Evolutionary conservation across 805 yeast species (phyloP).

Genomic region (Pichia membranifaciens): DNA sequence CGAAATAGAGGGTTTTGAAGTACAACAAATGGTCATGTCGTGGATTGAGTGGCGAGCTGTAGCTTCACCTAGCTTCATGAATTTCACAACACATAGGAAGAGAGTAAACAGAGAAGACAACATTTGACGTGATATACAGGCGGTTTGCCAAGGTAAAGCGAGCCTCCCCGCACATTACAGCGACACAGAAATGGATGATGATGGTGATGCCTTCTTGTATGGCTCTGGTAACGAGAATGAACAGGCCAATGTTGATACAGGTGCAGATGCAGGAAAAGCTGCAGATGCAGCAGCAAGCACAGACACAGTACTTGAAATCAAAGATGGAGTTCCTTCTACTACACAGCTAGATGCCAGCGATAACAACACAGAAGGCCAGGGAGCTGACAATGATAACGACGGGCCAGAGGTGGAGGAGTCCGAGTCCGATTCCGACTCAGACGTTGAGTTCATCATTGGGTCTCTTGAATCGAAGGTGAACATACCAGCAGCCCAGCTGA

Average conservation of each 20-base stretch:
- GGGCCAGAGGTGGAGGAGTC: conserved; percentile 17
- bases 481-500: conserved; percentile 14
- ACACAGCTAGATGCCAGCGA: neutral
- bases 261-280: neutral
- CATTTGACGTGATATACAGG: too few relatives aligned
- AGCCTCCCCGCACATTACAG: too few relatives aligned
- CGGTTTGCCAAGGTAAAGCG: too few relatives aligned
- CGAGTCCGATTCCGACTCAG: conserved; percentile 36
- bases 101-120: too few relatives aligned
- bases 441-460: conserved; percentile 78
- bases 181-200: conserved; percentile 43
- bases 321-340: neutral
- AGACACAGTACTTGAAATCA: neutral
- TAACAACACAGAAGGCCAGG: conserved; percentile 12
- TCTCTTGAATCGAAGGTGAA: conserved; percentile 17
- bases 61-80: neutral
- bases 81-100: neutral
- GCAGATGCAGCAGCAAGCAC: neutral
- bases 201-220: conserved; percentile 56
- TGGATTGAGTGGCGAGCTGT: neutral
- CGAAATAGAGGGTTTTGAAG: neutral
- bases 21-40: neutral
- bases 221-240: conserved; percentile 43
- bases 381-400: conserved; percentile 18
- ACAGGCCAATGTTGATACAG: neutral